Evolutionary conservation across 2,329 filamentous ascomycete species (phyloP).

Genomic region (Neofusicoccum parvum): DNA sequence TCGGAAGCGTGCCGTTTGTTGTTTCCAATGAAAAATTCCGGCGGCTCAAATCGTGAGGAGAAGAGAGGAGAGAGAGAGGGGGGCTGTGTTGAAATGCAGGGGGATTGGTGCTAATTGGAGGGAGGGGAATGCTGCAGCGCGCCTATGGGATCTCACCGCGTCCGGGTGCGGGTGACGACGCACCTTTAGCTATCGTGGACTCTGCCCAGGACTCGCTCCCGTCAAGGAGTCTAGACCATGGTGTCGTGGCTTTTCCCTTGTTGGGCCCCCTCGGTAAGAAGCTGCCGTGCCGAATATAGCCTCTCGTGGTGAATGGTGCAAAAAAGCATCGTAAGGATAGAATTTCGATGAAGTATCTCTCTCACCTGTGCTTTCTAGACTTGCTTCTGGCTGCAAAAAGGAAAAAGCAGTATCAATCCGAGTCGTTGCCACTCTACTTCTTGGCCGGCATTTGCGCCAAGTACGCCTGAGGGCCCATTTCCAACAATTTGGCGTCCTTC

Average conservation of each 20-base stretch:
- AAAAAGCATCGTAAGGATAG: background rate
- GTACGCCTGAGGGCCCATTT: conserved; percentile 61
- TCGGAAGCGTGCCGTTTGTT: too few species aligned
- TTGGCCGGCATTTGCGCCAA: conserved; percentile 39
- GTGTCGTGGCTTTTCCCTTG: background rate
- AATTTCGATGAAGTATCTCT: background rate
- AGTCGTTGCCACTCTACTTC: background rate
- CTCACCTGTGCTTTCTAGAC: background rate
- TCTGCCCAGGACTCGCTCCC: background rate
- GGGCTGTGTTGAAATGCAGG: background rate
- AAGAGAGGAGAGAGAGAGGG: background rate
- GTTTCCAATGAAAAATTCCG: background rate
- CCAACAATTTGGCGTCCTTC: conserved; percentile 62
- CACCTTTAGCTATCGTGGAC: background rate
- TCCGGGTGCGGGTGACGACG: background rate
- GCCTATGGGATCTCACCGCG: background rate
- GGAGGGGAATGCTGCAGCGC: background rate
- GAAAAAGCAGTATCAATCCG: background rate
- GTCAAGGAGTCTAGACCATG: background rate
- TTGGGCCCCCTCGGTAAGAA: background rate
- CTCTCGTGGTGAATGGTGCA: background rate
- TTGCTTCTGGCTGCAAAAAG: background rate
- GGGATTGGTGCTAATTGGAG: background rate
- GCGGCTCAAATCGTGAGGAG: background rate
- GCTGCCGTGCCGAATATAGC: background rate